Base-by-base conservation (phyloP, 208 protist genomes). In the Crithidia expoeki region DNA sequence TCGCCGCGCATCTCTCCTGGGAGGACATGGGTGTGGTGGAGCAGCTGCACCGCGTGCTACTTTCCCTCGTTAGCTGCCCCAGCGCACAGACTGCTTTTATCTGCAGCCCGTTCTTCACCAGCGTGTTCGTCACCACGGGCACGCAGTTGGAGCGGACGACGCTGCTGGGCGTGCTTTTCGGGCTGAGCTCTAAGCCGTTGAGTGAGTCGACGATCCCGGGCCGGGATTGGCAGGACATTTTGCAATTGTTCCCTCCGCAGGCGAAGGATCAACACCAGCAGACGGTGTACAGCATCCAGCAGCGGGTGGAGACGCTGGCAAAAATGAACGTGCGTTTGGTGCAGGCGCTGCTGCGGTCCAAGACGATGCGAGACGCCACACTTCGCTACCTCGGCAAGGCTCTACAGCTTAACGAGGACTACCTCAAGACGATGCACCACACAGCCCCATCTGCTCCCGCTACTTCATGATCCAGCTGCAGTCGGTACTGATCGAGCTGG, bases 381-480 rank as follows among this genome's bases (percentile, higher is more conserved):
- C 67, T 96, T 47, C 76, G 71, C 17, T 93, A 76, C 80, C 70
- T 96, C 49, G 86, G 84, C 42, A 32, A 64, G 12, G 88, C 86
- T 12, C 79, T 96, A n/a, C 68, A 72, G 2, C 80, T 94, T 11
- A 96, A 96, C 68, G 83, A 80, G 58, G 83, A 83, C 27, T 93
- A 94, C 65, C 79, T 78, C 5, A 96, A 94, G 74, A 96, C 88
- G 25, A 83, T 93, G 70, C 84, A 92, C 61, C 74, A 89, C 32
- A 89, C 78, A 61, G 81, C 25, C 86, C 81, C 0, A 73, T 96
- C 51, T 90, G 86, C 67, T 93, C 86, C 46, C 81, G 84, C 60
- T 94, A 80, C 65, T 93, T 96, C 68, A 85, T 96, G 83, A 42
- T 73, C 33, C 91, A 96, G 72, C 70, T 96, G 36, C 83, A 93